Evolutionary conservation across 768 basidiomycete genomes (phyloP).

Genomic region (Sporobolomyces roseus): DNA sequence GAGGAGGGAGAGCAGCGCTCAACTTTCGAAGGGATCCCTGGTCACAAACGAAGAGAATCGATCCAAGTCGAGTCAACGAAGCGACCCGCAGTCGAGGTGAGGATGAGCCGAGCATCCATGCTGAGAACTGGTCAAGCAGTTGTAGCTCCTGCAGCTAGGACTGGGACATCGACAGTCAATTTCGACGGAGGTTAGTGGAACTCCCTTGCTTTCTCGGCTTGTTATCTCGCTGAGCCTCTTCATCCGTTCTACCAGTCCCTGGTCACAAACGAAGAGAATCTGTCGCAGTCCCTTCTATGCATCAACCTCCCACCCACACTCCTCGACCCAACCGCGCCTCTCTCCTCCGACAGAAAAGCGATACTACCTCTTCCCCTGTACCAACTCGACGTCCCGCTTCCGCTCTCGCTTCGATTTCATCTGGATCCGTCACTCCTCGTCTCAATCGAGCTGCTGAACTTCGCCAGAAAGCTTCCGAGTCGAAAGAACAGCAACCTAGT

Average conservation of each 20-base stretch:
- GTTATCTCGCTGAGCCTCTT: no score
- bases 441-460: conserved; percentile 8
- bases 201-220: no score
- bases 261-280: conserved; percentile 26
- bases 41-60: not conserved
- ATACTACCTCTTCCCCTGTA: not conserved
- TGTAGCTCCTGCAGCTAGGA: not conserved
- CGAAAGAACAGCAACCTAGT: not conserved
- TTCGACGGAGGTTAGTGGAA: conserved; percentile 26
- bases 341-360: conserved; percentile 24
- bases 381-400: not conserved
- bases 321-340: conserved; percentile 23
- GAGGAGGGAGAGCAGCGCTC: not conserved
- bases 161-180: not conserved
- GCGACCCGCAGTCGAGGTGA: conserved; percentile 12
- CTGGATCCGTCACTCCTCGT: not conserved
- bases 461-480: not conserved
- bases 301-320: conserved; percentile 9
- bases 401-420: not conserved
- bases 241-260: conserved; percentile 11
- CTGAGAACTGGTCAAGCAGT: conserved; percentile 4
- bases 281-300: conserved; percentile 16
- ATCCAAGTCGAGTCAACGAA: conserved; percentile 9
- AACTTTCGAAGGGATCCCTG: no score
- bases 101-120: conserved; percentile 14